Evolutionary conservation across 805 yeast species (phyloP).

Genomic region (Lipomyces spencermartinsiae): DNA sequence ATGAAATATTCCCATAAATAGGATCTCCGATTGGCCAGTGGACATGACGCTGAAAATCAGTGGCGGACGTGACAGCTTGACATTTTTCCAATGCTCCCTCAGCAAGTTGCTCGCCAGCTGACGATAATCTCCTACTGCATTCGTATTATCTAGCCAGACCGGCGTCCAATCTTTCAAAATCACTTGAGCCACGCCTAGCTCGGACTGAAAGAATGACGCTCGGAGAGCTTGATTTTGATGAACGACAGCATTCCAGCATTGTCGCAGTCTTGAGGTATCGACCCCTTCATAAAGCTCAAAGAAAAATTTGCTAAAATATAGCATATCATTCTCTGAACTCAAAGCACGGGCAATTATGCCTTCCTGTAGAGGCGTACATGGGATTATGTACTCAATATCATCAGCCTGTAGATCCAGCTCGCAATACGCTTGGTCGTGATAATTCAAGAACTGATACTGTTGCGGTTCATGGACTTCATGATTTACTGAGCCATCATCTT

Average conservation of each 20-base stretch:
- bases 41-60: slow-evolving; percentile 15
- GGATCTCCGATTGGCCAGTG: not conserved
- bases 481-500: not conserved
- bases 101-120: not conserved
- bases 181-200: slow-evolving; percentile 34
- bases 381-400: slow-evolving; percentile 31
- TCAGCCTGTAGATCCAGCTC: slow-evolving; percentile 26
- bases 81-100: slow-evolving; percentile 23
- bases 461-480: not conserved
- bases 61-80: slow-evolving; percentile 29
- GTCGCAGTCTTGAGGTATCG: slow-evolving; percentile 20
- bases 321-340: not conserved
- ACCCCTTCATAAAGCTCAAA: slow-evolving; percentile 27
- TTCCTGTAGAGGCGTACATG: slow-evolving; percentile 41
- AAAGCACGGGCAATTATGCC: slow-evolving; percentile 37
- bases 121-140: not conserved
- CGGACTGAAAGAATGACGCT: slow-evolving; percentile 35
- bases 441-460: slow-evolving; percentile 14
- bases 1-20: slow-evolving; percentile 36
- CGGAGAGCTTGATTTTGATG: slow-evolving; percentile 26
- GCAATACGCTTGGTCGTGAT: slow-evolving; percentile 22
- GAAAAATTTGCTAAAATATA: slow-evolving; percentile 29
- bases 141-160: slow-evolving; percentile 19
- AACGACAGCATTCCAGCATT: slow-evolving; percentile 22
- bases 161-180: slow-evolving; percentile 34